Conservation (phyloP, 78 protist species). For the Diacronema lutheri region DNA sequence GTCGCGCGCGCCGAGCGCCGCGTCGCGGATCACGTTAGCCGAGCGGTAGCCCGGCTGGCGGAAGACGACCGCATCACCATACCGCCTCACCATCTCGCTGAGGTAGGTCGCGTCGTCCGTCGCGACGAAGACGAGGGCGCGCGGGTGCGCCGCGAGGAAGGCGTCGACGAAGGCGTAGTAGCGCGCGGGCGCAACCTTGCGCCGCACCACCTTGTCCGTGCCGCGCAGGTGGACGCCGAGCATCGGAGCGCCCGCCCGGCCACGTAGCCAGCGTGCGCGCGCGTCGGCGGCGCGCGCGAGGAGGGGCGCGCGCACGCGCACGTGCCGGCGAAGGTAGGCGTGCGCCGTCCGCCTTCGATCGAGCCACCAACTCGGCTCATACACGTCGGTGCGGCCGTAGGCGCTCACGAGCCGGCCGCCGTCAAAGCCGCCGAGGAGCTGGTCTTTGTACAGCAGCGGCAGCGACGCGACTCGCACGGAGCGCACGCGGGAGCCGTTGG, state of each 20-base stretch:
- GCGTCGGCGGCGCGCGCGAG: neutral
- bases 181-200: neutral
- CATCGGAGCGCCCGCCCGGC: too few species aligned
- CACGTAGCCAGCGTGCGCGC: neutral
- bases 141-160: neutral
- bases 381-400: neutral
- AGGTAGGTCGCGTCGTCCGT: neutral
- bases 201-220: neutral
- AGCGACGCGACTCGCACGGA: neutral
- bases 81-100: neutral
- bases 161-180: neutral
- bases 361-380: neutral
- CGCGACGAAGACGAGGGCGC: slow-evolving; percentile 4
- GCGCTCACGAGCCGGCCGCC: neutral
- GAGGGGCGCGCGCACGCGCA: neutral
- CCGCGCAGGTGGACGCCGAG: slow-evolving; percentile 15
- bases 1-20: neutral
- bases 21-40: too few species aligned
- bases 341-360: neutral
- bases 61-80: neutral
- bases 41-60: neutral
- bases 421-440: neutral
- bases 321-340: neutral
- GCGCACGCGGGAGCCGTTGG: too few species aligned
- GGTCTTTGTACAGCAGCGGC: neutral